Conservation (phyloP, 768 basidiomycete species). For the Suillus ampliporus region DNA sequence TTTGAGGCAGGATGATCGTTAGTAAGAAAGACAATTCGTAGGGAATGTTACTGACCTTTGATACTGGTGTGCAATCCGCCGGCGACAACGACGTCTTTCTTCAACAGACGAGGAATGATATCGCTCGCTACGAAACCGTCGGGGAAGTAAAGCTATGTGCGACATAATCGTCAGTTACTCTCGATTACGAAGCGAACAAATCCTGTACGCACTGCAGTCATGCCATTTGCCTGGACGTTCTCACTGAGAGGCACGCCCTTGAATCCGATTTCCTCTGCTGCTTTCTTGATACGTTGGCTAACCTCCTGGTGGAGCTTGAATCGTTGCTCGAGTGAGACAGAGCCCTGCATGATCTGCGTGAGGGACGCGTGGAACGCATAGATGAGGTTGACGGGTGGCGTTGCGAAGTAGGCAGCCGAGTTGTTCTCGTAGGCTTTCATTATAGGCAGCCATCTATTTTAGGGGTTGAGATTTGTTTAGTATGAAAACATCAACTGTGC, state of each 20-base stretch:
- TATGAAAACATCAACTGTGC: slow-evolving; percentile 10
- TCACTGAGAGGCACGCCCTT: slow-evolving; percentile 69
- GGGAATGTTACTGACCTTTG: slow-evolving; percentile 59
- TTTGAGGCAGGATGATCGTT: slow-evolving; percentile 13
- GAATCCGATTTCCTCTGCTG: slow-evolving; percentile 70
- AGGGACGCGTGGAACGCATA: slow-evolving; percentile 90
- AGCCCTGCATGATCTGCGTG: slow-evolving; percentile 63
- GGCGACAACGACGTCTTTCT: slow-evolving; percentile 80
- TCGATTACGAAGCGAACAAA: not conserved
- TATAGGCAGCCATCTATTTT: slow-evolving; percentile 83
- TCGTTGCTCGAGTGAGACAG: slow-evolving; percentile 75
- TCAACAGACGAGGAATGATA: slow-evolving; percentile 73
- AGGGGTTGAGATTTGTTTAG: slow-evolving; percentile 5
- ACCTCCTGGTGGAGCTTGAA: slow-evolving; percentile 77
- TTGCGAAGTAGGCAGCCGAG: slow-evolving; percentile 88
- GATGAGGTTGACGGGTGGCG: slow-evolving; percentile 93
- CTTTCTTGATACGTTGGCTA: slow-evolving; percentile 70
- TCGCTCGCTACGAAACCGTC: slow-evolving; percentile 79
- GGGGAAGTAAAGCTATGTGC: slow-evolving; percentile 76
- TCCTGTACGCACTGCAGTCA: slow-evolving; percentile 74
- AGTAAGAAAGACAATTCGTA: not conserved
- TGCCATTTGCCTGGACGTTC: slow-evolving; percentile 83
- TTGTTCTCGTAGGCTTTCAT: slow-evolving; percentile 93
- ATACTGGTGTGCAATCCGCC: slow-evolving; percentile 86
- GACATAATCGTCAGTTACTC: slow-evolving; percentile 10